phyloP scores from a whole-genome alignment of 225 moss, liverwort and hornwort species.

The Straminergon stramineum region DNA sequence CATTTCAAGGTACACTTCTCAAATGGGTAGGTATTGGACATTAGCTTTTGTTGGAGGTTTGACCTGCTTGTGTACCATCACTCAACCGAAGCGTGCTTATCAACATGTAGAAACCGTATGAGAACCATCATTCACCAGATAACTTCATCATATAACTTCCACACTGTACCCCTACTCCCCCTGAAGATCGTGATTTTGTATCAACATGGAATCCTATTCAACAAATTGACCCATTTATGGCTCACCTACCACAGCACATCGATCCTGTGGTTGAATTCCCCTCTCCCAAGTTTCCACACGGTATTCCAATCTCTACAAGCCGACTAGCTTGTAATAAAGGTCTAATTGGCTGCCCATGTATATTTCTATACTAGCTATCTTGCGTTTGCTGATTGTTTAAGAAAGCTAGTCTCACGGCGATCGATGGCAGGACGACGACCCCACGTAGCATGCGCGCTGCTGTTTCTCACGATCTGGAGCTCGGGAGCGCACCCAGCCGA shows the following conservation, averaged over 20 bases:
- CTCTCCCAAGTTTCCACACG: background rate
- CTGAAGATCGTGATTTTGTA: background rate
- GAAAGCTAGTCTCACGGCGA: background rate
- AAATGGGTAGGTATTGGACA: background rate
- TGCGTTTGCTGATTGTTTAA: background rate
- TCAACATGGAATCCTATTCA: background rate
- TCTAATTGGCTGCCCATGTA: background rate
- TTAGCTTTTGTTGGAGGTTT: background rate
- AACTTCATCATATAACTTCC: background rate
- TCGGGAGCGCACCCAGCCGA: background rate
- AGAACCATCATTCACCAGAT: background rate
- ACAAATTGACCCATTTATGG: background rate
- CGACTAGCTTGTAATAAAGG: background rate
- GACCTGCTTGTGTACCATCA: background rate
- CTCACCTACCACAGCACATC: constrained; percentile 5
- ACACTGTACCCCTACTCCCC: background rate
- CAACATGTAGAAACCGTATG: background rate
- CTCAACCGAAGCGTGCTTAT: background rate
- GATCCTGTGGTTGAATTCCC: background rate
- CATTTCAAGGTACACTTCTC: background rate
- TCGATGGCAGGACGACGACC: background rate
- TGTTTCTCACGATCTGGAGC: background rate
- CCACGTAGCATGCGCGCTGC: background rate
- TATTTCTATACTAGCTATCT: background rate
- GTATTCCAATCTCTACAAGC: background rate